Percentiles rank a stretch among this genome's conserved stretches.
phyloP scores from a whole-genome alignment of 257 asterid genomes.

The Solanum sitiens region DNA sequence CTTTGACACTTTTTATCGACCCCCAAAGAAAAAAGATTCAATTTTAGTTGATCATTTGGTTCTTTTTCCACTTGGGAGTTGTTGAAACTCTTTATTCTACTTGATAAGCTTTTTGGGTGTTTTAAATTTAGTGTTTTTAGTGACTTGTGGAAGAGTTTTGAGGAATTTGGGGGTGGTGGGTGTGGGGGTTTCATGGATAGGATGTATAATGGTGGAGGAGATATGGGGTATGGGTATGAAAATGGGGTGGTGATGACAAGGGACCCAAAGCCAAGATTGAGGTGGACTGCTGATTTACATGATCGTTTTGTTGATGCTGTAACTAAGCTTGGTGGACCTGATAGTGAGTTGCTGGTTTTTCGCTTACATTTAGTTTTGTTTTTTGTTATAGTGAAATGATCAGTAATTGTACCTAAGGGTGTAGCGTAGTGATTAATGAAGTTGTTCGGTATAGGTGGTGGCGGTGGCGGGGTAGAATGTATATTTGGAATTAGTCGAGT shows the following conservation, averaged over 20 bases:
- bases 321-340: slow-evolving; percentile 68
- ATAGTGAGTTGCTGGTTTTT: slow-evolving; percentile 23
- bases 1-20: background rate
- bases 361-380: background rate
- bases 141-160: background rate
- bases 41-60: background rate
- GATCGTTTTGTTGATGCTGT: slow-evolving; percentile 69
- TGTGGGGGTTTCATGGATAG: slow-evolving; percentile 28
- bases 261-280: slow-evolving; percentile 59
- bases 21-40: background rate
- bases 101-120: background rate
- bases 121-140: background rate
- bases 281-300: slow-evolving; percentile 66
- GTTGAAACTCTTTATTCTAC: background rate
- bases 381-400: background rate
- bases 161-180: background rate
- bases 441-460: background rate
- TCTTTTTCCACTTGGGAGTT: background rate
- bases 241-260: slow-evolving; percentile 44
- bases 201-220: slow-evolving; percentile 30
- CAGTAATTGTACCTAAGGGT: background rate
- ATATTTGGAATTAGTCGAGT: background rate
- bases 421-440: background rate
- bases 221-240: background rate
- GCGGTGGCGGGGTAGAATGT: background rate